phyloP scores from a whole-genome alignment of 2,329 filamentous ascomycete genomes.

The Fusarium marasasianum region DNA sequence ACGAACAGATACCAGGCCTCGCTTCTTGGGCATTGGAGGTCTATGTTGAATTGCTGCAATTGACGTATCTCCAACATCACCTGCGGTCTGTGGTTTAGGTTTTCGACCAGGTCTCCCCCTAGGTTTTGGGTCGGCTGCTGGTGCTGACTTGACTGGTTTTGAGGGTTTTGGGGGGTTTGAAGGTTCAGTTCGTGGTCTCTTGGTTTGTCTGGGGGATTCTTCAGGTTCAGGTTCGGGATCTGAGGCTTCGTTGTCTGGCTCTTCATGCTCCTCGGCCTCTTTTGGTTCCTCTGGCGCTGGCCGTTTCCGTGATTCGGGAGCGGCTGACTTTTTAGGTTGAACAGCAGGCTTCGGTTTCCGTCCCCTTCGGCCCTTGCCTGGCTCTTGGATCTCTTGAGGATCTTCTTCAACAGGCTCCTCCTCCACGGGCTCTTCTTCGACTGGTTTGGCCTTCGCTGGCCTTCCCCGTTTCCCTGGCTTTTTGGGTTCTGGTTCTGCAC shows the following conservation, averaged over 20 bases:
- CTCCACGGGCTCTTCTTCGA: constrained; percentile 18
- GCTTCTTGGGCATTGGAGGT: constrained; percentile 64
- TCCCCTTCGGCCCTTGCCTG: constrained; percentile 7
- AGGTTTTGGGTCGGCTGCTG: constrained; percentile 38
- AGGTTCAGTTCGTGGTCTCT: constrained; percentile 41
- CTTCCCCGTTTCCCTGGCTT: constrained; percentile 35
- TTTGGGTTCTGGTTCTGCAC: background rate
- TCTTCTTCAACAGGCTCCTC: constrained; percentile 19
- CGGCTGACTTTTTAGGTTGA: constrained; percentile 23
- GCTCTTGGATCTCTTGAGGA: background rate
- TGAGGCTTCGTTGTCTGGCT: constrained; percentile 19
- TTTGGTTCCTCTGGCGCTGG: constrained; percentile 15
- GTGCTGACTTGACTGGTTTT: constrained; percentile 28
- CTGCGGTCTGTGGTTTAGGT: constrained; percentile 33
- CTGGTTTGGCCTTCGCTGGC: constrained; percentile 30
- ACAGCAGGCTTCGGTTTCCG: constrained; percentile 27
- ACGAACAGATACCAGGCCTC: constrained; percentile 63
- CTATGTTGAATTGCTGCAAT: constrained; percentile 61
- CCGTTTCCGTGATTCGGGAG: constrained; percentile 30
- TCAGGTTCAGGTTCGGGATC: constrained; percentile 39
- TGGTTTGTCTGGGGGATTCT: constrained; percentile 36
- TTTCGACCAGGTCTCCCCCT: constrained; percentile 41
- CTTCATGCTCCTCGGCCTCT: constrained; percentile 33
- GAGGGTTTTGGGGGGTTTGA: constrained; percentile 41
- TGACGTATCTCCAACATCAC: constrained; percentile 56